A percentile compares a stretch with the other conserved stretches of the same genome.
These are phyloP conservation scores for Cicer chorassanicum DNA, from an alignment of 306 rosid species.

Conservation along the genomic window DNA sequence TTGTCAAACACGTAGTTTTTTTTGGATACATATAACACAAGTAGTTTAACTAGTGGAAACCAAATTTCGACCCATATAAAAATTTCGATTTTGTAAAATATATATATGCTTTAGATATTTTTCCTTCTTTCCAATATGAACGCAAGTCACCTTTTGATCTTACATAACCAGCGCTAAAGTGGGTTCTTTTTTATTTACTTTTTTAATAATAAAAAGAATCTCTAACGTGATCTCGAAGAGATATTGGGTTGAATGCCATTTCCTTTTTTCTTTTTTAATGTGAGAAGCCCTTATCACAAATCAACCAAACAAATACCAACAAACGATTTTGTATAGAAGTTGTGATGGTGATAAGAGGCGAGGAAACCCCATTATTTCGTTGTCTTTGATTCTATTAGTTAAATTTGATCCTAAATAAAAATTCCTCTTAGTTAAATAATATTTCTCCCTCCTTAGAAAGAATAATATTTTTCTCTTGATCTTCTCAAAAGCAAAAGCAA, in stretches of 20 bases:
- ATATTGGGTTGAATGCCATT: conserved; percentile 27
- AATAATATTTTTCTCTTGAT: conserved; percentile 16
- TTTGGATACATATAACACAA: too few relatives aligned
- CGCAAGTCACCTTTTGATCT: conserved; percentile 47
- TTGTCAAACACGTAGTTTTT: too few relatives aligned
- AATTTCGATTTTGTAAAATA: too few relatives aligned
- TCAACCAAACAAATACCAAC: conserved; percentile 43
- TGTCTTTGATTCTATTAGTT: conserved; percentile 27
- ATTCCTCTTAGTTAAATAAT: too few relatives aligned
- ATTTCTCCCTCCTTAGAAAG: too few relatives aligned
- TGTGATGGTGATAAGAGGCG: conserved; percentile 24
- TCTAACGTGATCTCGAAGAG: conserved; percentile 43
- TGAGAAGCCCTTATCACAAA: conserved; percentile 50
- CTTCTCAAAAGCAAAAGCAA: conserved; percentile 46
- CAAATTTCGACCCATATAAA: too few relatives aligned
- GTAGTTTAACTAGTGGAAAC: too few relatives aligned
- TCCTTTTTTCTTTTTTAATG: conserved; percentile 4
- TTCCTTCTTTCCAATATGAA: conserved; percentile 42
- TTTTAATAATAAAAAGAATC: conserved; percentile 34
- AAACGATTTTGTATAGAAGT: conserved; percentile 6
- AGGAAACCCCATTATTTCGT: conserved; percentile 34
- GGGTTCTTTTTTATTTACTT: conserved; percentile 41
- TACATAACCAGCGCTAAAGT: conserved; percentile 39
- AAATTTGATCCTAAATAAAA: too few relatives aligned
- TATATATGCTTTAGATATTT: background rate